Evolutionary conservation across 768 basidiomycete species (phyloP).

Genomic region (Cystofilobasidium bisporidii): DNA sequence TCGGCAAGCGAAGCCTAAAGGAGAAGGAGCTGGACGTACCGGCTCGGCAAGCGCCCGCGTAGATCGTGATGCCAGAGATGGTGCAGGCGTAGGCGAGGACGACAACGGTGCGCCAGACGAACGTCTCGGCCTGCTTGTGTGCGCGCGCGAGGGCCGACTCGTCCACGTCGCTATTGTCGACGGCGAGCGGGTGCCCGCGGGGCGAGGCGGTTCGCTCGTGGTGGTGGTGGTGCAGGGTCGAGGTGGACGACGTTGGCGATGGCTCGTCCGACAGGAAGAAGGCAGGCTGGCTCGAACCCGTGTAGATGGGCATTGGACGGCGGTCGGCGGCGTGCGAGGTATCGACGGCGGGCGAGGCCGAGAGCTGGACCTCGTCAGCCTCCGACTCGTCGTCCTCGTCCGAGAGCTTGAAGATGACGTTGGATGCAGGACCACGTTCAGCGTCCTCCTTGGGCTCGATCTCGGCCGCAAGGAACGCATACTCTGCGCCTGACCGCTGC

Average conservation of each 20-base stretch:
- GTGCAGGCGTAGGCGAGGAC: constrained; percentile 60
- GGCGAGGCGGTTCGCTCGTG: background rate
- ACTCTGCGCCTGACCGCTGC: background rate
- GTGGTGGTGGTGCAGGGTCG: constrained; percentile 19
- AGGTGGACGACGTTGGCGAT: constrained; percentile 17
- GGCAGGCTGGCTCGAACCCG: background rate
- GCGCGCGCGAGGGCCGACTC: background rate
- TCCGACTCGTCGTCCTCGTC: constrained; percentile 29
- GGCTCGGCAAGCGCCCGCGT: constrained; percentile 60
- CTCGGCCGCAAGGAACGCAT: background rate
- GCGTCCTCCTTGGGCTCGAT: background rate
- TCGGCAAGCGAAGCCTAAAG: no score
- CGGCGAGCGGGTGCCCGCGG: background rate
- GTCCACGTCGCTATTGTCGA: background rate
- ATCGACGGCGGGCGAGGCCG: background rate
- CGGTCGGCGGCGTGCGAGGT: background rate
- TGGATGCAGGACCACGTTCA: no score
- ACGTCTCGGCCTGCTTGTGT: background rate
- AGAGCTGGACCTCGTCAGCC: constrained; percentile 2
- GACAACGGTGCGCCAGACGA: constrained; percentile 51
- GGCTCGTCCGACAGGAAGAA: constrained; percentile 1
- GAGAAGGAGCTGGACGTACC: constrained; percentile 27
- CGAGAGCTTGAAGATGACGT: constrained; percentile 3
- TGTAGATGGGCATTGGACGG: background rate
- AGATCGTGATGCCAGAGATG: constrained; percentile 63